phyloP scores from a whole-genome alignment of 495 filamentous ascomycete genomes.

The Acidiella bohemica region DNA sequence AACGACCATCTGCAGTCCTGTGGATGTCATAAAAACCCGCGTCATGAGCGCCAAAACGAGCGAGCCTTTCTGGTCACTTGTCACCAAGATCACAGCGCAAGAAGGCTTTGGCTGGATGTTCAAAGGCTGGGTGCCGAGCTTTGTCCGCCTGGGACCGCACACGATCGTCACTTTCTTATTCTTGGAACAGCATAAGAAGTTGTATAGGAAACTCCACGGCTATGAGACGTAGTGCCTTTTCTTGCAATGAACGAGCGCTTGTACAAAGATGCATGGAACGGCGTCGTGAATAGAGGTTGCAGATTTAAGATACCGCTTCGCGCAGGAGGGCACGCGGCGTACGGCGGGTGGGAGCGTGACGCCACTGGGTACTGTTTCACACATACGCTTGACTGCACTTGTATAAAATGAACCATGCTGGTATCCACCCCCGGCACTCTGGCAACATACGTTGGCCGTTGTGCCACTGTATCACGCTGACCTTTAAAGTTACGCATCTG shows the following conservation, averaged over 20 bases:
- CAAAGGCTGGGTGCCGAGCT: constrained; percentile 94
- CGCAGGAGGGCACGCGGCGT: too few relatives aligned
- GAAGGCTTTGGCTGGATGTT: constrained; percentile 89
- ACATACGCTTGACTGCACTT: too few relatives aligned
- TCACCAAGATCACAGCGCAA: constrained; percentile 50
- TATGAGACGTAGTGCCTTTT: constrained; percentile 2
- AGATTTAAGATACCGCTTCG: too few relatives aligned
- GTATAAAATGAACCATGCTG: too few relatives aligned
- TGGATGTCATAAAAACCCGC: constrained; percentile 94
- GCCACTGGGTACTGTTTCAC: too few relatives aligned
- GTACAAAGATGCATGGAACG: not conserved
- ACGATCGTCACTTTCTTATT: constrained; percentile 93
- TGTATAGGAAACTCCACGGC: constrained; percentile 30
- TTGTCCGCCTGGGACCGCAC: constrained; percentile 82
- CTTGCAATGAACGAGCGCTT: not conserved
- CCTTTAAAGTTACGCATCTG: too few relatives aligned
- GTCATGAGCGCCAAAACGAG: constrained; percentile 63
- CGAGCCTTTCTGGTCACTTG: constrained; percentile 28
- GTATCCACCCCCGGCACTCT: too few relatives aligned
- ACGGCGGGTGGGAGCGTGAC: too few relatives aligned
- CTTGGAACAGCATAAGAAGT: constrained; percentile 77
- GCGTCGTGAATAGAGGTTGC: not conserved
- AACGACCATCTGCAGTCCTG: constrained; percentile 86
- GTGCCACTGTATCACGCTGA: too few relatives aligned
- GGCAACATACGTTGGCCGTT: too few relatives aligned